Evolutionary conservation across 768 basidiomycete species (phyloP).

Genomic region (Termitomyces sp.): DNA sequence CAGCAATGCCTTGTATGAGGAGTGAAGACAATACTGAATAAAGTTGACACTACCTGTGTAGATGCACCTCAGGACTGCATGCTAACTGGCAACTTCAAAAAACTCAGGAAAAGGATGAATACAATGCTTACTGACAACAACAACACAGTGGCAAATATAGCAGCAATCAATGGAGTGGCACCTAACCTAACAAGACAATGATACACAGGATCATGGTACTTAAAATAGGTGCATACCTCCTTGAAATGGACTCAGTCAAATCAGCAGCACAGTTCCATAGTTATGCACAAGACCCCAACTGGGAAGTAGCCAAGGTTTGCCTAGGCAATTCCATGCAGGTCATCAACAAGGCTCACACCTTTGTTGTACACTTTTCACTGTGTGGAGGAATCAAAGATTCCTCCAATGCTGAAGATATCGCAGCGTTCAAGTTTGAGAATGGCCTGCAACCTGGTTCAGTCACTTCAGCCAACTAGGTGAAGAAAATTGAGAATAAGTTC

Average conservation of each 20-base stretch:
- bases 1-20: slow-evolving; percentile 1
- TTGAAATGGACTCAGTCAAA: neutral
- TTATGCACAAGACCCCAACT: neutral
- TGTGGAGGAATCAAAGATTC: neutral
- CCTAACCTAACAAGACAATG: neutral
- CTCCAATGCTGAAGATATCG: neutral
- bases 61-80: neutral
- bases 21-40: neutral
- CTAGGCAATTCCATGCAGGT: neutral
- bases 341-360: neutral
- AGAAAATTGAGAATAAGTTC: neutral
- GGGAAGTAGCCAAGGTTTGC: neutral
- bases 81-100: neutral
- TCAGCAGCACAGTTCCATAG: neutral
- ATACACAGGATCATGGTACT: neutral
- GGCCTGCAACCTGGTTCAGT: neutral
- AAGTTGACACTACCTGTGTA: neutral
- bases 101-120: neutral
- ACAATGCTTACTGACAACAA: neutral
- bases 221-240: no score
- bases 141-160: neutral
- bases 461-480: neutral
- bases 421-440: neutral
- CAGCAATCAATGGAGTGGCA: neutral
- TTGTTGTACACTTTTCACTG: neutral